These are phyloP conservation scores for Fusarium torreyae DNA, from an alignment of 2,329 filamentous ascomycete genomes.

Conservation along the genomic window DNA sequence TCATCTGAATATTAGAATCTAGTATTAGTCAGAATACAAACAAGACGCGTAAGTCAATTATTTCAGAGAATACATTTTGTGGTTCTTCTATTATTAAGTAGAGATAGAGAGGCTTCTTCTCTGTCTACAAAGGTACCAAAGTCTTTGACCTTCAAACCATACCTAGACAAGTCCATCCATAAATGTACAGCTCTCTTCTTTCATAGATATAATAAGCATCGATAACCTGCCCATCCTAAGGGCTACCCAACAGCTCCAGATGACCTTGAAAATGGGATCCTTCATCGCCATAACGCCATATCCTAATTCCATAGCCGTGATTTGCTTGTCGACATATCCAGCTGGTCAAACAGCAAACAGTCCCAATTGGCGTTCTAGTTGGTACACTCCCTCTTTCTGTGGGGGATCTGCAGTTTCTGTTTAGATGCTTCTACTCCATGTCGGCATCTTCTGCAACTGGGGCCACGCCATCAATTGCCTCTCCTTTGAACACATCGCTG, in stretches of 20 bases:
- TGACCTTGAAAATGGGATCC: constrained; percentile 50
- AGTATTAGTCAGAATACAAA: too few species aligned
- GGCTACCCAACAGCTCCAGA: constrained; percentile 53
- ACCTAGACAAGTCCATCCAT: constrained; percentile 5
- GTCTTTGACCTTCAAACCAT: constrained; percentile 3
- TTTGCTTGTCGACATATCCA: constrained; percentile 22
- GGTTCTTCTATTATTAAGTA: constrained; percentile 2
- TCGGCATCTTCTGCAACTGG: constrained; percentile 61
- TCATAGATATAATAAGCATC: constrained; percentile 17
- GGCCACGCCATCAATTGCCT: constrained; percentile 66
- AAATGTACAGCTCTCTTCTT: constrained; percentile 23
- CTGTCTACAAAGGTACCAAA: not conserved
- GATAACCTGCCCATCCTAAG: constrained; percentile 20
- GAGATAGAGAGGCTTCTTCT: not conserved
- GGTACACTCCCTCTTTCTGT: constrained; percentile 32
- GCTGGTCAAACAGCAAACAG: constrained; percentile 14
- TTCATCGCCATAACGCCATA: constrained; percentile 58
- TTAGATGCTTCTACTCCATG: constrained; percentile 56
- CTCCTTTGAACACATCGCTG: constrained; percentile 67
- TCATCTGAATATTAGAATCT: too few species aligned
- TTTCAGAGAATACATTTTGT: not conserved
- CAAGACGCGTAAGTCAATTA: not conserved
- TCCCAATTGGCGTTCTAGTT: constrained; percentile 23
- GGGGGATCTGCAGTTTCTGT: not conserved
- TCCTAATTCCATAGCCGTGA: constrained; percentile 40